phyloP scores from a whole-genome alignment of 371 early-diverging fungal genomes.

The Mucor racemosus region DNA sequence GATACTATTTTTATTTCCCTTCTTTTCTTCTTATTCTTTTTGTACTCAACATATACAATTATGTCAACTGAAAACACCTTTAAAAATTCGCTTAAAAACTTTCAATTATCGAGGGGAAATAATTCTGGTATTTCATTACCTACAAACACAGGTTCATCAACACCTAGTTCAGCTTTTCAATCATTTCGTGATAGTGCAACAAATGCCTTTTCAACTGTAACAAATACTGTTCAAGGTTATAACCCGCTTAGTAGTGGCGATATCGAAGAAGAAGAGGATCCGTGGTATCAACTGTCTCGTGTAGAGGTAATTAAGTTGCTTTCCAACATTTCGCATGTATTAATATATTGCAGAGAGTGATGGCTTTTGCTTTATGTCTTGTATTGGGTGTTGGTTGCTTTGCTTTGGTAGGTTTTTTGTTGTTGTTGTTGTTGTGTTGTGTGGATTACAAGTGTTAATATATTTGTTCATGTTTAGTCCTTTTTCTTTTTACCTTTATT shows the following conservation, averaged over 20 bases:
- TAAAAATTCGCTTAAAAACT: constrained; percentile 48
- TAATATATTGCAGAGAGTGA: constrained; percentile 37
- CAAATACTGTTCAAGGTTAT: constrained; percentile 52
- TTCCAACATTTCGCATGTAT: too few relatives aligned
- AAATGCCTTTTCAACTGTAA: constrained; percentile 46
- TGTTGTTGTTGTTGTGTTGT: background rate
- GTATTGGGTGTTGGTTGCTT: constrained; percentile 54
- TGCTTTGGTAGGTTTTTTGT: constrained; percentile 35
- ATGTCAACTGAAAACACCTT: constrained; percentile 46
- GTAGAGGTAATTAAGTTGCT: constrained; percentile 36
- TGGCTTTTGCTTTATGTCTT: constrained; percentile 57
- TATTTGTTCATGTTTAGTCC: constrained; percentile 31
- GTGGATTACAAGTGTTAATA: background rate
- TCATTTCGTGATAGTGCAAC: constrained; percentile 44
- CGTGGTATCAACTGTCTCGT: constrained; percentile 58
- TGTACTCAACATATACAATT: background rate
- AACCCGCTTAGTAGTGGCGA: constrained; percentile 37
- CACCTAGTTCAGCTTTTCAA: constrained; percentile 27
- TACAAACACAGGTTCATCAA: constrained; percentile 21
- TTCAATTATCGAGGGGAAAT: constrained; percentile 35
- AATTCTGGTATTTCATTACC: constrained; percentile 25
- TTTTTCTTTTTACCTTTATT: constrained; percentile 55
- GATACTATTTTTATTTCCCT: background rate
- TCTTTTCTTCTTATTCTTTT: background rate
- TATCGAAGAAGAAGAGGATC: constrained; percentile 53